Percentiles rank a stretch among this genome's conserved stretches.
phyloP scores from a whole-genome alignment of 768 basidiomycete species.

The Mycena maculata region DNA sequence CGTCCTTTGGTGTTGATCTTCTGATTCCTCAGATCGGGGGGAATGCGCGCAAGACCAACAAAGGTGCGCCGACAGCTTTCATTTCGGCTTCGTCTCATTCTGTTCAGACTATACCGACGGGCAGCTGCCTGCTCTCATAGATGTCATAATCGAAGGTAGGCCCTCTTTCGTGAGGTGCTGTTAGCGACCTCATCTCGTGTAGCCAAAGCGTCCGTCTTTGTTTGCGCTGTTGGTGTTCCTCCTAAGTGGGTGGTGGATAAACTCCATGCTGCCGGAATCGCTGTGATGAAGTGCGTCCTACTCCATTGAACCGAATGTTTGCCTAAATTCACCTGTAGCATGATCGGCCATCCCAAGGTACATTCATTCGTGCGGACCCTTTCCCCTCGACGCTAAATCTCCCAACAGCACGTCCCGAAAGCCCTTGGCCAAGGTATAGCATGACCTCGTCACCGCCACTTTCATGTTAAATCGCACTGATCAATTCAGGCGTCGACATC shows the following conservation, averaged over 20 bases:
- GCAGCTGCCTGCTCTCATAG: slow-evolving; percentile 79
- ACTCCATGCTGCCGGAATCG: slow-evolving; percentile 81
- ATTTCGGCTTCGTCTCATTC: too few relatives aligned
- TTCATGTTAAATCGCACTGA: too few relatives aligned
- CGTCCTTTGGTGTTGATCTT: slow-evolving; percentile 86
- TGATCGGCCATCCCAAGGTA: slow-evolving; percentile 90
- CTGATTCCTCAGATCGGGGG: slow-evolving; percentile 87
- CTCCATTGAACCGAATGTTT: too few relatives aligned
- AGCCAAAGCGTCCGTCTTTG: slow-evolving; percentile 79
- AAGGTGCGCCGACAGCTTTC: too few relatives aligned
- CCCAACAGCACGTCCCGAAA: slow-evolving; percentile 72
- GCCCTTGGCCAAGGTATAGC: slow-evolving; percentile 74
- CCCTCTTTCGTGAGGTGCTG: too few relatives aligned
- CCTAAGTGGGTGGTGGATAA: slow-evolving; percentile 86
- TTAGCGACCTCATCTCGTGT: slow-evolving; percentile 28
- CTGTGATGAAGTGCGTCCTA: slow-evolving; percentile 88
- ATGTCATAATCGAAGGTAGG: slow-evolving; percentile 70
- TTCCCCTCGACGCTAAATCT: slow-evolving; percentile 20
- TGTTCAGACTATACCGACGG: slow-evolving; percentile 77
- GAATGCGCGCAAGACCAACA: slow-evolving; percentile 86
- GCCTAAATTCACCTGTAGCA: slow-evolving; percentile 54
- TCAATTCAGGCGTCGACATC: slow-evolving; percentile 92
- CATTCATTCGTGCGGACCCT: too few relatives aligned
- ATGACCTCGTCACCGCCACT: neutral
- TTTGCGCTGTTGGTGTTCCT: slow-evolving; percentile 87